Conservation (phyloP, 371 early-diverging fungal genomes). For the Gilbertella persicaria region DNA sequence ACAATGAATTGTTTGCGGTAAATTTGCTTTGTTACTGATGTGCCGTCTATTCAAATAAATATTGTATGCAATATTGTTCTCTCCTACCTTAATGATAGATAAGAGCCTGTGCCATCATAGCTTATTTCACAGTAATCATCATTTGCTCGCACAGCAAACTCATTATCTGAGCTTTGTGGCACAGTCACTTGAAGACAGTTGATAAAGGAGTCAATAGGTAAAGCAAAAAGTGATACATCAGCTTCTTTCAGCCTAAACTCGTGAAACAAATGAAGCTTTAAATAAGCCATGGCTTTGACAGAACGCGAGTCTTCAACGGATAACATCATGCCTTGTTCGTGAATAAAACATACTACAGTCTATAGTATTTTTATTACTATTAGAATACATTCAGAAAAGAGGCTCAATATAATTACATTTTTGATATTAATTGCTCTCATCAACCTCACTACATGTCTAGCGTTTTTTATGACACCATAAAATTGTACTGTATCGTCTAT, state of each 20-base stretch:
- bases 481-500: constrained; percentile 11
- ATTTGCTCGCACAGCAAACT: not conserved
- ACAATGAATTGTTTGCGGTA: constrained; percentile 16
- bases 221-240: constrained; percentile 27
- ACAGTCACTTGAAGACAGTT: constrained; percentile 29
- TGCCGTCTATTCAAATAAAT: not conserved
- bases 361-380: not conserved
- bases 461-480: constrained; percentile 13
- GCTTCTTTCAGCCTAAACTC: constrained; percentile 14
- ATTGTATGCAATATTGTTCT: not conserved
- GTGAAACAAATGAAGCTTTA: constrained; percentile 34
- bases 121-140: constrained; percentile 32
- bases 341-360: constrained; percentile 19
- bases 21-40: not conserved
- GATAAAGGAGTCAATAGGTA: constrained; percentile 28
- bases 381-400: not conserved
- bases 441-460: not conserved
- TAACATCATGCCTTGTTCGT: constrained; percentile 41
- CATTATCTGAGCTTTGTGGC: constrained; percentile 5
- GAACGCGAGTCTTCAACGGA: constrained; percentile 30
- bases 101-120: constrained; percentile 31
- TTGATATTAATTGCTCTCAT: constrained; percentile 14
- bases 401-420: constrained; percentile 4
- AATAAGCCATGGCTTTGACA: constrained; percentile 38
- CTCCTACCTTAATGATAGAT: constrained; percentile 30